Conservation (phyloP, 805 yeast species). For the Teunomyces barrocoloradensis region DNA sequence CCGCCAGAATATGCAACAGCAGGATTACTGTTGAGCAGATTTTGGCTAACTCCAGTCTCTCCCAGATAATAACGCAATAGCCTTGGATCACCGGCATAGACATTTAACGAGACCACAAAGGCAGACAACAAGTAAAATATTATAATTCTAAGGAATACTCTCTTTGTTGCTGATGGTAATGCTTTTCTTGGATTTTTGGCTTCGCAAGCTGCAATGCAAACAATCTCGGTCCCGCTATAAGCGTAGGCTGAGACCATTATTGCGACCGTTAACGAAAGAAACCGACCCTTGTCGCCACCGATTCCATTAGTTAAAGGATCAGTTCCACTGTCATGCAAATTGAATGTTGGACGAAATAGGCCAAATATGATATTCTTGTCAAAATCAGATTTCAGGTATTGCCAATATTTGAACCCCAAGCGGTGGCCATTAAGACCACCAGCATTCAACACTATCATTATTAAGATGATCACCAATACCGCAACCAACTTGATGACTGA, state of each 20-base stretch:
- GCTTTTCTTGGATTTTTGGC: conserved; percentile 78
- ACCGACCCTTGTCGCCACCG: conserved; percentile 58
- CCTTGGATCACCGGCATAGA: conserved; percentile 78
- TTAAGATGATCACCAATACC: conserved; percentile 52
- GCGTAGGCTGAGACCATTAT: conserved; percentile 68
- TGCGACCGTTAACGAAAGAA: conserved; percentile 60
- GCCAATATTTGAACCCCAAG: conserved; percentile 76
- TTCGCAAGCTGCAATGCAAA: conserved; percentile 82
- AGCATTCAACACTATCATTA: conserved; percentile 62
- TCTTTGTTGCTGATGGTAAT: conserved; percentile 70
- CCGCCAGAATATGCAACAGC: conserved; percentile 39
- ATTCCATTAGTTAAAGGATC: conserved; percentile 53
- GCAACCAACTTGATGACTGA: conserved; percentile 57
- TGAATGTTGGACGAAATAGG: conserved; percentile 70
- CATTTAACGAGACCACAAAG: conserved; percentile 66
- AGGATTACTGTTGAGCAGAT: conserved; percentile 19
- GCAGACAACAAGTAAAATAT: conserved; percentile 64
- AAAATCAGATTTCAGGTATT: conserved; percentile 46
- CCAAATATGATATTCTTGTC: conserved; percentile 57
- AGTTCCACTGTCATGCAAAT: conserved; percentile 56
- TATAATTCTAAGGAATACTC: conserved; percentile 70
- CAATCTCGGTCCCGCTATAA: conserved; percentile 79
- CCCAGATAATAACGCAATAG: conserved; percentile 53
- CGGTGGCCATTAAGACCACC: conserved; percentile 49
- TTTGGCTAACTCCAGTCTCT: conserved; percentile 24